Evolutionary conservation across 768 basidiomycete genomes (phyloP), one percentile per base, ranked within the genome.

Genomic region (Russula earlei): DNA sequence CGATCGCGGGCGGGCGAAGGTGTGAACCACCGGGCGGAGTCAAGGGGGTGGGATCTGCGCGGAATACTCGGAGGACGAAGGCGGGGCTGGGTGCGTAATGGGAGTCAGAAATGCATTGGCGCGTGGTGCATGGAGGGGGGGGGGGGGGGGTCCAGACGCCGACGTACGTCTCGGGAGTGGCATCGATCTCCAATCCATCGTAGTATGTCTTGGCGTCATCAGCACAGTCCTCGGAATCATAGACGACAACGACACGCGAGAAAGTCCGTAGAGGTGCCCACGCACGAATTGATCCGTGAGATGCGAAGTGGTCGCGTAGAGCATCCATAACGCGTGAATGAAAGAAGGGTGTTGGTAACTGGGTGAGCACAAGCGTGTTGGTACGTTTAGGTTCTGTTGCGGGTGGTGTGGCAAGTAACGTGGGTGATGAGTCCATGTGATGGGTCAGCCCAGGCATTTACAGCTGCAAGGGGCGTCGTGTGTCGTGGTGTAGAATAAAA

Each of bases 231-330:
- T 83, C 82, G 12, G 68, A 66, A 24, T 77, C 74, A 66, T 84
- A 97, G 1, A 96, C 90, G 20, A 95, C 70, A 54, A 97, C 80
- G 31, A 92, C 84, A 27, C 94, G 78, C 1, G 82, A 79, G 64
- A 97, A 91, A 6, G 82, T 83, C 19, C 78, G 80, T 5, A 98
- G 70, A 4, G 92, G 91, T 0, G 87, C 90, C 93, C 94, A 99
- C 63, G 85, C 79, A 64, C 87, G 83, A n/a, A 99, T 82, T 24
- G 77, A 72, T 17, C 96, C 95, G 62, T 85, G 93, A 3, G 75
- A 65, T 3, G 73, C 74, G 66, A 98, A 97, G 66, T 94, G 85
- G 20, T 75, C 70, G 40, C 73, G 77, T 22, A 97, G 74, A 15
- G 86, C 78, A 11, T 77, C 70, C 22, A 92, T 75, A 57, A 87